Base-by-base conservation (phyloP, 345 rosid genomes). In the Triadica sebifera region DNA sequence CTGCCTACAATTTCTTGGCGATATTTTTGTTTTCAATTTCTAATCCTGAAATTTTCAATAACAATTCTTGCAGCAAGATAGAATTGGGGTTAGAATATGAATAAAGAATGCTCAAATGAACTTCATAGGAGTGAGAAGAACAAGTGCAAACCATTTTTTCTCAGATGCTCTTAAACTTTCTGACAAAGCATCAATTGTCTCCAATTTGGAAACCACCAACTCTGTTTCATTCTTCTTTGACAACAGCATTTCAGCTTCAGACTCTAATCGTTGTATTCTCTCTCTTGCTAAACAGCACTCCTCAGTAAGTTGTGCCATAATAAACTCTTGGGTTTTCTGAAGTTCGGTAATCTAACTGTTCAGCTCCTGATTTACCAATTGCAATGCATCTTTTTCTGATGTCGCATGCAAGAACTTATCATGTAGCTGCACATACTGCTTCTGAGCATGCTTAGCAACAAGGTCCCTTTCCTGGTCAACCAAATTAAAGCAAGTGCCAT, bases 1-100 rank as follows among this genome's bases (percentile, higher is more conserved):
- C 95, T 63, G 79, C 83, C 71, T 75, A 85, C 58, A 87, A 79
- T 53, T 85, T 87, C 80, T 89, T 91, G 37, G 20, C 70, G 29
- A 55, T 72, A 46, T 87, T 87, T 76, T 88, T 89, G 79, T 83
- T 88, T 81, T 87, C 90, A 52, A 78, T 72, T 83, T 92, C 90
- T 76, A 88, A 38, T 46, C 82, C 77, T 60, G 97, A 80, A 82
- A 88, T 60, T 84, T 93, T 85, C 56, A 73, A 43, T 81, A 84
- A 76, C 38, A 88, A 82, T 55, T 86, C 90, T 85, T 93, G 67
- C 99, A 93, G 90, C 69, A 71, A 75, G 69, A 87, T 66, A 46
- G 17, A 65, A 75, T 74, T 7, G 25, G 74, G 72, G 50, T 84
- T 38, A 79, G 74, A 58, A 76, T 70, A 66, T 66, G 52, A 79